These are phyloP conservation scores for Asterophora lycoperdoides DNA, from an alignment of 768 basidiomycete species.

Conservation along the genomic window DNA sequence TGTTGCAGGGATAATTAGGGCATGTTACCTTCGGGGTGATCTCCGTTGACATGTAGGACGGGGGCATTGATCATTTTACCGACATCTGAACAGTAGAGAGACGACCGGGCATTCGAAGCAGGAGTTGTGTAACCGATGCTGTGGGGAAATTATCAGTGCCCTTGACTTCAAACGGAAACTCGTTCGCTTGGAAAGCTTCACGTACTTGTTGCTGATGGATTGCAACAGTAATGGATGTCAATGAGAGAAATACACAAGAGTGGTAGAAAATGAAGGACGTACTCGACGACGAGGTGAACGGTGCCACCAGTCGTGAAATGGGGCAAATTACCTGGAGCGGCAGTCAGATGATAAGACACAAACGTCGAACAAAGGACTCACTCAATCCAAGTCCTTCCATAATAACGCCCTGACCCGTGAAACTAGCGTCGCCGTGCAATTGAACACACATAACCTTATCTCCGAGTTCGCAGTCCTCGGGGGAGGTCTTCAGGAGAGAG, in stretches of 20 bases:
- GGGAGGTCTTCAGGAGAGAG: slow-evolving; percentile 64
- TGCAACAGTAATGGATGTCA: not conserved
- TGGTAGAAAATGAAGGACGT: slow-evolving; percentile 24
- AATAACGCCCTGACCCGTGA: slow-evolving; percentile 85
- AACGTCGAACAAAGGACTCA: slow-evolving; percentile 33
- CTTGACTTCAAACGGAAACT: not conserved
- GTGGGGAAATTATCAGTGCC: slow-evolving; percentile 4
- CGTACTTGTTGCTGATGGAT: slow-evolving; percentile 53
- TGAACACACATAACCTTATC: slow-evolving; percentile 85
- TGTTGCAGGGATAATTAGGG: slow-evolving; percentile 8
- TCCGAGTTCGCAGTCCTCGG: slow-evolving; percentile 49
- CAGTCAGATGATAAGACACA: not conserved
- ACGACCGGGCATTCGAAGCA: slow-evolving; percentile 77
- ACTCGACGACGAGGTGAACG: slow-evolving; percentile 90
- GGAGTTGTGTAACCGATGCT: slow-evolving; percentile 94
- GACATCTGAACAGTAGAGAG: slow-evolving; percentile 81
- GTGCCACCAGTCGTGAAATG: slow-evolving; percentile 91
- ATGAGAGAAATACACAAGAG: no score
- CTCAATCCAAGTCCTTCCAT: slow-evolving; percentile 87
- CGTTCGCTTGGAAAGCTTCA: not conserved
- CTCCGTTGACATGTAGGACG: slow-evolving; percentile 88
- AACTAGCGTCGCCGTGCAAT: slow-evolving; percentile 89
- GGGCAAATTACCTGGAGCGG: slow-evolving; percentile 68
- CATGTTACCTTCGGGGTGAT: slow-evolving; percentile 70
- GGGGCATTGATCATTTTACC: slow-evolving; percentile 91